A percentile compares a stretch with the other conserved stretches of the same genome.
These are phyloP conservation scores for Cercospora zeina DNA, from an alignment of 2,329 filamentous ascomycete species.

Conservation along the genomic window DNA sequence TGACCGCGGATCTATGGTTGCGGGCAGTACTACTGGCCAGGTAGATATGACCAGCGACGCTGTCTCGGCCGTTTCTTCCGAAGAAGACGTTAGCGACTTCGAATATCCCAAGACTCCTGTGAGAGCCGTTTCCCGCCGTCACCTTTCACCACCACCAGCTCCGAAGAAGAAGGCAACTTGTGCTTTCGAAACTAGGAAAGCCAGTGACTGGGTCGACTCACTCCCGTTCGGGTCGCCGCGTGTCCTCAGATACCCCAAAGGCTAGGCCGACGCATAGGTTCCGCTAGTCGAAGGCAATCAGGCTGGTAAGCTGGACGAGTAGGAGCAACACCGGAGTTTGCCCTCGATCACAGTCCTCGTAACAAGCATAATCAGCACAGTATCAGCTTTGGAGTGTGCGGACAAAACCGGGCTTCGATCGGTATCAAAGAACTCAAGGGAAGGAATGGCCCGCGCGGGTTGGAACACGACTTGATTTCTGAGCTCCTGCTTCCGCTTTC, in stretches of 20 bases:
- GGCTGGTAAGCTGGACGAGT: neutral
- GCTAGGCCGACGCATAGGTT: neutral
- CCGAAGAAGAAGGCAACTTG: neutral
- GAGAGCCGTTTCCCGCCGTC: neutral
- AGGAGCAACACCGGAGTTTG: no score
- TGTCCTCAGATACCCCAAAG: neutral
- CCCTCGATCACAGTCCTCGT: no score
- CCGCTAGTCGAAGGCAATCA: neutral
- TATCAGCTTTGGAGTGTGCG: no score
- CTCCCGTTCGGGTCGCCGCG: neutral
- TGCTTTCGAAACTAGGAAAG: neutral
- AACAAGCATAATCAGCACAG: no score
- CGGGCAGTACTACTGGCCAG: neutral
- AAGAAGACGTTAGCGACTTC: neutral
- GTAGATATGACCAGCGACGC: slow-evolving; percentile 1
- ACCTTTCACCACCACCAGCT: neutral
- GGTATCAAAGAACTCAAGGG: no score
- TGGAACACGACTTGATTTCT: neutral
- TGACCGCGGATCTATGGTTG: neutral
- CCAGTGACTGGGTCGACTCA: neutral
- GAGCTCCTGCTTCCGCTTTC: neutral
- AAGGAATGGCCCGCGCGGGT: neutral
- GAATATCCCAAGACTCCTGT: slow-evolving; percentile 3
- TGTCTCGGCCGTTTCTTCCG: neutral
- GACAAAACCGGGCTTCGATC: no score